These are phyloP conservation scores for Neurospora sp. DNA, from an alignment of 2,329 filamentous ascomycete genomes.

Conservation along the genomic window DNA sequence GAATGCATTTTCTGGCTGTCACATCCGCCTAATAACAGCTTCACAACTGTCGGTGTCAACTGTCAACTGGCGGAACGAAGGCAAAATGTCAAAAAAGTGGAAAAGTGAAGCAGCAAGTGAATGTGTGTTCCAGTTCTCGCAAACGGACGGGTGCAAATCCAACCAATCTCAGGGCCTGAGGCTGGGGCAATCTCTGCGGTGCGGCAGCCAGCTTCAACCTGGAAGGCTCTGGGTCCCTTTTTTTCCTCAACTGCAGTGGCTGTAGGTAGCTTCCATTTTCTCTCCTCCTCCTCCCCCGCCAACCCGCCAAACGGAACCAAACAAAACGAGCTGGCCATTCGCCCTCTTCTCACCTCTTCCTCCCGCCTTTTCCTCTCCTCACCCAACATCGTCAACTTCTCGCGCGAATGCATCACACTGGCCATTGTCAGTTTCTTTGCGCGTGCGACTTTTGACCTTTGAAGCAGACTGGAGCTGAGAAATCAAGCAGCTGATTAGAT, in stretches of 20 bases:
- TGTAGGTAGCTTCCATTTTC: background rate
- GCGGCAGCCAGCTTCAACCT: background rate
- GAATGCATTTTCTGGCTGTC: background rate
- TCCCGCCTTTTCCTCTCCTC: background rate
- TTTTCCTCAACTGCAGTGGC: background rate
- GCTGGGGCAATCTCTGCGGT: background rate
- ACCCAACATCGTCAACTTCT: background rate
- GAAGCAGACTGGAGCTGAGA: background rate
- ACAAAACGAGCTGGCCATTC: background rate
- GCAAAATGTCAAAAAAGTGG: background rate
- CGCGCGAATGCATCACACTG: background rate
- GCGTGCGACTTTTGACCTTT: background rate
- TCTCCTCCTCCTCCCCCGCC: background rate
- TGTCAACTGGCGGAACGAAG: background rate
- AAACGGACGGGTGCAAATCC: background rate
- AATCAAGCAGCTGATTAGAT: background rate
- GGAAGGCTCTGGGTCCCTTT: background rate
- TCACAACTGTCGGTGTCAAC: background rate
- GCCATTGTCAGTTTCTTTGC: background rate
- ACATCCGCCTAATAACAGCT: background rate
- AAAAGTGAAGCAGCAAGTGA: background rate
- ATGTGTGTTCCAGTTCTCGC: background rate
- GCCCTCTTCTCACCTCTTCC: background rate
- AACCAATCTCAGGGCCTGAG: background rate
- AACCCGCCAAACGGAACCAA: background rate